Evolutionary conservation across 2,329 filamentous ascomycete species (phyloP), one percentile per base, ranked within the genome.

Genomic region (Penicillium verrucosum): DNA sequence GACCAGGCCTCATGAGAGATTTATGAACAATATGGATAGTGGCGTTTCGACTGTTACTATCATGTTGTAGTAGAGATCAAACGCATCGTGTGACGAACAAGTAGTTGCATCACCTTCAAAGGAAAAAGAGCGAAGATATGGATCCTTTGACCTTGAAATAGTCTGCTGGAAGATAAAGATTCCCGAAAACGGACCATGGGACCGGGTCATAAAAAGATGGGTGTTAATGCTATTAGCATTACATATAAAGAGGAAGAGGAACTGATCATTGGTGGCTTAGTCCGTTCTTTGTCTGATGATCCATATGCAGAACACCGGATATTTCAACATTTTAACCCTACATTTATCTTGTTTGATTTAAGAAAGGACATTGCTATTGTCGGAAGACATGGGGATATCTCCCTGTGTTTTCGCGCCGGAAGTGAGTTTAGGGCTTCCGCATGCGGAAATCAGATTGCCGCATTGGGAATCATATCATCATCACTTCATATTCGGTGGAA

Each of bases 71-170:
- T 58, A 57, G 46, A 63, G 53, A 56, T 51, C 50, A 43, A 55
- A 34, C 43, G 48, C 51, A 67, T 62, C 69, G 64, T 57, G 66
- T 71, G 69, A 71, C 58, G 60, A 61, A 59, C 10, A 54, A 54
- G 45, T 43, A 21, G 41, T 40, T 32, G 42, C 52, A 60, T 42
- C 49, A 55, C 27, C 46, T 48, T 41, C 38, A 37, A 57, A 48
- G 37, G 32, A 56, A 45, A 21, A 46, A 60, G 38, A 54, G 49
- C 54, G 41, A 49, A 40, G 42, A 49, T 45, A 42, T 57, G 64
- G 66, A 60, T 63, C 67, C 66, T 55, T 70, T 70, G 69, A 68
- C 63, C 62, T 65, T 66, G 52, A 70, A 68, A 58, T 68, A 65
- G 50, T 58, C 53, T 48, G 55, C 53, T 41, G 44, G 30, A 56